Percentiles rank a stretch among this genome's conserved stretches.
These are phyloP conservation scores for Hypsizygus ulmarius DNA, from an alignment of 1,284 basidiomycete genomes.

Conservation along the genomic window DNA sequence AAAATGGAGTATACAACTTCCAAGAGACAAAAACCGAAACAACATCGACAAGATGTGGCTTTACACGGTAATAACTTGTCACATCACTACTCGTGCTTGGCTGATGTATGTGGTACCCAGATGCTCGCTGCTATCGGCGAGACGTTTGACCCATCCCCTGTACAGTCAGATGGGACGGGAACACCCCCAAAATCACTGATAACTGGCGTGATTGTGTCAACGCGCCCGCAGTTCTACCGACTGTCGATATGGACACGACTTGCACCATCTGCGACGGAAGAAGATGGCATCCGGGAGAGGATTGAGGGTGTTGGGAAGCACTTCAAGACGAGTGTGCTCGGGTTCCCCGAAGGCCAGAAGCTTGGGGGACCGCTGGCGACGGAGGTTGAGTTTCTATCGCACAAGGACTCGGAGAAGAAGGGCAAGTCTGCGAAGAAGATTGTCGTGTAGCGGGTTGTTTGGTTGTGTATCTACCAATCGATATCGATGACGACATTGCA, in stretches of 20 bases:
- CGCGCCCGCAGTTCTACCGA: slow-evolving; percentile 94
- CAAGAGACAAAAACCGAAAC: slow-evolving; percentile 87
- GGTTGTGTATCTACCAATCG: slow-evolving; percentile 11
- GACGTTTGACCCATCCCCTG: slow-evolving; percentile 85
- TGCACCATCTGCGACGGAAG: slow-evolving; percentile 57
- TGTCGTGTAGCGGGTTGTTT: slow-evolving; percentile 49
- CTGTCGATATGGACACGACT: slow-evolving; percentile 95
- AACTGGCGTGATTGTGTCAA: slow-evolving; percentile 94
- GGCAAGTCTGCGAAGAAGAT: slow-evolving; percentile 82
- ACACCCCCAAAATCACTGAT: slow-evolving; percentile 68
- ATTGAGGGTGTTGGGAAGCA: slow-evolving; percentile 71
- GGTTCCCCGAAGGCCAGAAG: slow-evolving; percentile 72
- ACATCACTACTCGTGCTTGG: neutral
- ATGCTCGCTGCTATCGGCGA: slow-evolving; percentile 97
- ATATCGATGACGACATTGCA: too few relatives aligned
- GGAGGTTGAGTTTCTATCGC: slow-evolving; percentile 92
- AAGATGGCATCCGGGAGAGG: slow-evolving; percentile 61
- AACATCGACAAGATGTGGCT: slow-evolving; percentile 97
- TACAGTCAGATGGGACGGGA: slow-evolving; percentile 46
- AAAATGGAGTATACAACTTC: slow-evolving; percentile 98
- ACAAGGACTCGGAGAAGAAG: slow-evolving; percentile 96
- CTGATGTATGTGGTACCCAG: slow-evolving; percentile 39
- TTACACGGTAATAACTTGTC: slow-evolving; percentile 71
- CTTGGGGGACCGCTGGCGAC: slow-evolving; percentile 82
- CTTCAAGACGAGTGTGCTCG: slow-evolving; percentile 91